Evolutionary conservation across 2,329 filamentous ascomycete genomes (phyloP).

Genomic region (Monilinia aucupariae): DNA sequence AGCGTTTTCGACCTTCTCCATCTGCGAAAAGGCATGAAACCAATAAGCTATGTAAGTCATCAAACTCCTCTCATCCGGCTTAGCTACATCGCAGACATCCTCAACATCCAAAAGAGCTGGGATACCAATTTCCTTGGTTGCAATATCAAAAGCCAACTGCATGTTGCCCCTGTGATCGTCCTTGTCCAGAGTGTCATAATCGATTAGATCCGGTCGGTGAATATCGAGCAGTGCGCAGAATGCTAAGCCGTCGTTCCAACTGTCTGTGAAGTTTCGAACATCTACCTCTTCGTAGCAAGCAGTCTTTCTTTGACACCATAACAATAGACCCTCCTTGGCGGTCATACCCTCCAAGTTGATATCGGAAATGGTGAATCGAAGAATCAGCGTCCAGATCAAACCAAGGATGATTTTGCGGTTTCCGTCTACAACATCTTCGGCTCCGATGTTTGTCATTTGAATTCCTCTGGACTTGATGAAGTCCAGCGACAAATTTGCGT

Average conservation of each 20-base stretch:
- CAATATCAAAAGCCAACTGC: conserved; percentile 96
- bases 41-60: conserved; percentile 99
- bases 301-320: conserved; percentile 98
- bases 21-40: conserved; percentile 99
- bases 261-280: conserved; percentile 87
- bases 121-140: conserved; percentile 92
- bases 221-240: conserved; percentile 97
- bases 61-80: conserved; percentile 90
- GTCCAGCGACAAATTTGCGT: conserved; percentile 91
- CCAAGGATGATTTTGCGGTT: conserved; percentile 97
- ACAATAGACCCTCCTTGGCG: conserved; percentile 86
- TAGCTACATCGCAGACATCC: conserved; percentile 93
- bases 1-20: conserved; percentile 97
- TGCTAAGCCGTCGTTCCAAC: conserved; percentile 95
- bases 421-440: conserved; percentile 95
- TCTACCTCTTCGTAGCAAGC: conserved; percentile 97
- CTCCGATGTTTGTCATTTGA: conserved; percentile 97
- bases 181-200: conserved; percentile 93
- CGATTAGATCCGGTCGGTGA: conserved; percentile 92
- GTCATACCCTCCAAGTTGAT: conserved; percentile 98
- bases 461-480: conserved; percentile 89
- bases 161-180: conserved; percentile 92
- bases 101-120: conserved; percentile 93
- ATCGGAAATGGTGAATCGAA: conserved; percentile 96
- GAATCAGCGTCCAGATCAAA: conserved; percentile 96